Conservation (phyloP, 1,284 basidiomycete genomes). For the Baeospora myosura region DNA sequence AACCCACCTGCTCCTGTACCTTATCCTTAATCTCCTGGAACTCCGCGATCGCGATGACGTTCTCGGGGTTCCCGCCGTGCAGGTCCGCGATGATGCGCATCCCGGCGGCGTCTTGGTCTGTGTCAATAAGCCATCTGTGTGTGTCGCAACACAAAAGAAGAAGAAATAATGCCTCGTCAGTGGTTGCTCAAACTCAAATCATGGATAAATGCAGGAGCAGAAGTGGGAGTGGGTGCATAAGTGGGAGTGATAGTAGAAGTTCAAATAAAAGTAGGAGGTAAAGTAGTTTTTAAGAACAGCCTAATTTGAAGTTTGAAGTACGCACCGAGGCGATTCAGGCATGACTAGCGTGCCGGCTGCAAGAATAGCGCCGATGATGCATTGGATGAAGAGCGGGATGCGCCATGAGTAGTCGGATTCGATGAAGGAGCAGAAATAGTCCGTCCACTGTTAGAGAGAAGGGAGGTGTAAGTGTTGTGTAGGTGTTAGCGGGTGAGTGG, state of each 20-base stretch:
- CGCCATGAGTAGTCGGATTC: slow-evolving; percentile 80
- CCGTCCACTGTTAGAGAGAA: slow-evolving; percentile 68
- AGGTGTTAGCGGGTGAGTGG: slow-evolving; percentile 3
- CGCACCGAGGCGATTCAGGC: slow-evolving; percentile 58
- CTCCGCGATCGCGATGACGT: slow-evolving; percentile 73
- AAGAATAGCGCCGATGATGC: slow-evolving; percentile 81
- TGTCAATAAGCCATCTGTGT: slow-evolving; percentile 85
- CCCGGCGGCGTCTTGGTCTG: slow-evolving; percentile 79
- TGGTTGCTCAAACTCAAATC: slow-evolving; percentile 1
- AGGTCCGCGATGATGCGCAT: slow-evolving; percentile 86
- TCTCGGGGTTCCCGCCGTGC: slow-evolving; percentile 78
- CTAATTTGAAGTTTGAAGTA: too few species aligned
- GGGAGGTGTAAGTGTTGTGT: too few species aligned
- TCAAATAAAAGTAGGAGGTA: neutral
- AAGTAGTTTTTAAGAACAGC: neutral
- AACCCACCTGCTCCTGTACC: slow-evolving; percentile 70
- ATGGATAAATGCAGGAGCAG: too few species aligned
- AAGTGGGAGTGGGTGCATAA: too few species aligned
- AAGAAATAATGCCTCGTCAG: neutral
- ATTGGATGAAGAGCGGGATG: slow-evolving; percentile 81
- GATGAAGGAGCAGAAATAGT: slow-evolving; percentile 89
- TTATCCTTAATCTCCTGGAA: slow-evolving; percentile 91
- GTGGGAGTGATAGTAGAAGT: too few species aligned
- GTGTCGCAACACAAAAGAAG: too few species aligned
- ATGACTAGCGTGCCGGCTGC: slow-evolving; percentile 79